A percentile compares a stretch with the other conserved stretches of the same genome.
These are phyloP conservation scores for Pythium aphanidermatum DNA, from an alignment of 352 stramenopile genomes.

Conservation along the genomic window DNA sequence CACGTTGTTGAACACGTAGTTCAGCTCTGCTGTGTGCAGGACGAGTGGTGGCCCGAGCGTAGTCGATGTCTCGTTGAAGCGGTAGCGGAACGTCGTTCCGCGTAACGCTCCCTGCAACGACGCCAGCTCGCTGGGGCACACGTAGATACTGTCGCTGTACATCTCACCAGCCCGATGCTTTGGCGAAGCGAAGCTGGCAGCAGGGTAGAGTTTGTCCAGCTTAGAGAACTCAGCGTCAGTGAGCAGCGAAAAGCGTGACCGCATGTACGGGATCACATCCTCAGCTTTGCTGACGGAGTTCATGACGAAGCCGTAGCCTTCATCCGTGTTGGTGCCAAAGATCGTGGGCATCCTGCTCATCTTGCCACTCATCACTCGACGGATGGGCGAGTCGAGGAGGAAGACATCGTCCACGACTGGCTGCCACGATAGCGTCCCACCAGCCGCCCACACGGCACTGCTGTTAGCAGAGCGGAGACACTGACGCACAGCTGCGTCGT, in stretches of 20 bases:
- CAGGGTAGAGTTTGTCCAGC: conserved; percentile 2
- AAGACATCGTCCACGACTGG: conserved; percentile 7
- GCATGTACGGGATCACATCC: not conserved
- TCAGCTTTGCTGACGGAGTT: not conserved
- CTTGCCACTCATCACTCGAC: not conserved
- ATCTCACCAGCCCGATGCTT: not conserved
- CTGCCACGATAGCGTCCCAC: not conserved
- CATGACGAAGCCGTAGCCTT: conserved; percentile 10
- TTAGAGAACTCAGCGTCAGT: not conserved
- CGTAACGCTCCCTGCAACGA: not conserved
- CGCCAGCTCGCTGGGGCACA: conserved; percentile 9
- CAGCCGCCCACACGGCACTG: not conserved
- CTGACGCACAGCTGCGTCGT: not conserved
- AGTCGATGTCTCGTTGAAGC: conserved; percentile 5
- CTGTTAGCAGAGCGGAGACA: conserved; percentile 4
- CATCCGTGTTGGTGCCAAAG: conserved; percentile 11
- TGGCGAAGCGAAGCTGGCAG: not conserved
- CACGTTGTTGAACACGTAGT: conserved; percentile 12
- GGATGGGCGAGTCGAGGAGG: not conserved
- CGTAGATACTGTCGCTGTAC: conserved; percentile 4
- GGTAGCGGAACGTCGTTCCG: conserved; percentile 10
- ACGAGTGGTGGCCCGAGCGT: not conserved
- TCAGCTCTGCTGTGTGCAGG: conserved; percentile 1
- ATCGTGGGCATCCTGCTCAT: conserved; percentile 5
- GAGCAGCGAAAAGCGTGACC: too few relatives aligned